These are phyloP conservation scores for Sarocladium brachiariae DNA, from an alignment of 2,329 filamentous ascomycete genomes.

Conservation along the genomic window DNA sequence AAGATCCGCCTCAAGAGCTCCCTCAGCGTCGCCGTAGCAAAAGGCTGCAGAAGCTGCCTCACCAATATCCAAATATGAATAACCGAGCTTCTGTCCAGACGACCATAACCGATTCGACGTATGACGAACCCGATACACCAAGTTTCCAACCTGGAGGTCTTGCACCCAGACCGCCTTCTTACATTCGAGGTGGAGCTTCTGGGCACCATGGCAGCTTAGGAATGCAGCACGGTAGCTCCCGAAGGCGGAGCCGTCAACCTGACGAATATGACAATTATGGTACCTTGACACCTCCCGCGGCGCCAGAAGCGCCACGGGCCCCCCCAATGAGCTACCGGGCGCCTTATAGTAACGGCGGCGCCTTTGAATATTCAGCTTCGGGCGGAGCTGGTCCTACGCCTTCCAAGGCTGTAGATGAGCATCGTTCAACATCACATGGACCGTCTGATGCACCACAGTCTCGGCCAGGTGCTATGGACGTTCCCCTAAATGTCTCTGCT, in stretches of 20 bases:
- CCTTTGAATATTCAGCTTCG: constrained; percentile 16
- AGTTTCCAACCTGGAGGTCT: constrained; percentile 39
- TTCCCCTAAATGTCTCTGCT: constrained; percentile 3
- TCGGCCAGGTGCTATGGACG: neutral
- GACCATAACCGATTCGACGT: constrained; percentile 32
- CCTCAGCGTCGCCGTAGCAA: constrained; percentile 8
- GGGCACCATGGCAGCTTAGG: constrained; percentile 8
- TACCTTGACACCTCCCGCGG: constrained; percentile 18
- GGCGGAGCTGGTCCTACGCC: constrained; percentile 4
- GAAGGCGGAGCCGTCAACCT: constrained; percentile 25
- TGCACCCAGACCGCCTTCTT: constrained; percentile 52
- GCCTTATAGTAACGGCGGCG: constrained; percentile 29
- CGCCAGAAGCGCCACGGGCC: constrained; percentile 54
- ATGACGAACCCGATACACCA: constrained; percentile 50
- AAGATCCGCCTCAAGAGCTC: neutral
- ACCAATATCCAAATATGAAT: constrained; percentile 27
- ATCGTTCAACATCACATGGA: neutral
- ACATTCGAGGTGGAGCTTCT: constrained; percentile 25
- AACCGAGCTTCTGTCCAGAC: constrained; percentile 50
- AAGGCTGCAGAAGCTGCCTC: constrained; percentile 9
- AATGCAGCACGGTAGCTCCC: constrained; percentile 27
- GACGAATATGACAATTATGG: constrained; percentile 3
- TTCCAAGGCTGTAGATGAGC: neutral
- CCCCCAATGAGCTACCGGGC: constrained; percentile 52
- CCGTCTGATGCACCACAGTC: neutral